Evolutionary conservation across 768 basidiomycete genomes (phyloP).

Genomic region (Russula olivacea): DNA sequence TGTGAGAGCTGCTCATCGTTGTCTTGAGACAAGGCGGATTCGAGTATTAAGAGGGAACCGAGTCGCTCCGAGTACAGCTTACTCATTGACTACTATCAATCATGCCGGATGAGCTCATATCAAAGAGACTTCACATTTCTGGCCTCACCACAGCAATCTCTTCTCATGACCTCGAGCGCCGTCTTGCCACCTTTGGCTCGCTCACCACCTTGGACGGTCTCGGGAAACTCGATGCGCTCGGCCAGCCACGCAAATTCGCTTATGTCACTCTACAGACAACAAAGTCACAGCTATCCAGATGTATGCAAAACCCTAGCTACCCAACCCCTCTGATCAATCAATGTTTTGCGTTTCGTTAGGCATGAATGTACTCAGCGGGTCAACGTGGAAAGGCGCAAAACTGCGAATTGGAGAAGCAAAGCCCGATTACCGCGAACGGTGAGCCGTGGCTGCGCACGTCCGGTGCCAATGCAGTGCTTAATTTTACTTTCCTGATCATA

Average conservation of each 20-base stretch:
- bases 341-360: constrained; percentile 37
- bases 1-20: constrained; percentile 3
- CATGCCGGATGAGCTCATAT: constrained; percentile 26
- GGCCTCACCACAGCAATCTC: constrained; percentile 67
- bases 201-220: constrained; percentile 68
- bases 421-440: constrained; percentile 66
- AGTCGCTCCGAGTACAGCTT: neutral
- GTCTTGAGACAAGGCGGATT: no score
- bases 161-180: constrained; percentile 47
- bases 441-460: constrained; percentile 14
- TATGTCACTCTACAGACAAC: constrained; percentile 69
- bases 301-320: constrained; percentile 35
- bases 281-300: constrained; percentile 52
- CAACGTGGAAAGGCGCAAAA: constrained; percentile 85
- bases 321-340: neutral
- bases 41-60: neutral
- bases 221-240: constrained; percentile 56
- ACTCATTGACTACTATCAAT: neutral
- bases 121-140: constrained; percentile 67
- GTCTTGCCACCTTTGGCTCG: constrained; percentile 60
- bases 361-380: constrained; percentile 69
- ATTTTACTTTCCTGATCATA: neutral
- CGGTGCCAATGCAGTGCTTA: neutral
- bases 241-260: constrained; percentile 63
- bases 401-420: constrained; percentile 80